Evolutionary conservation across 257 asterid species (phyloP).

Genomic region (Ilex aquifolium): DNA sequence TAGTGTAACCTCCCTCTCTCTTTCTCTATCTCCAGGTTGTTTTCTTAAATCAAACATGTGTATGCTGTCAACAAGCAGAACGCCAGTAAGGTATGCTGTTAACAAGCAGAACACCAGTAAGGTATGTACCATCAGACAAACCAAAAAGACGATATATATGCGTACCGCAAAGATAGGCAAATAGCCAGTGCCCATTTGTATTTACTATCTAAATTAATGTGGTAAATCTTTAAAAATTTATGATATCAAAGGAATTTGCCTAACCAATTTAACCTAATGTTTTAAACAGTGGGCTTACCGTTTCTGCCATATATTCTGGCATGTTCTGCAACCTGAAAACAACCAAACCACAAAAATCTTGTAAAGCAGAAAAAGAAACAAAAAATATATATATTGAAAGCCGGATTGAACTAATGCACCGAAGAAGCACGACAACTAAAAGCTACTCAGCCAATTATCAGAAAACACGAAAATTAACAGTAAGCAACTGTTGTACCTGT

Average conservation of each 20-base stretch:
- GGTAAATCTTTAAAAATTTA: conserved; percentile 2
- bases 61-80: background rate
- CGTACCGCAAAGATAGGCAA: background rate
- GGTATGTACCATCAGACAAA: background rate
- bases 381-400: background rate
- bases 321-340: conserved; percentile 72
- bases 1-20: too few relatives aligned
- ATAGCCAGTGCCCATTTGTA: too few relatives aligned
- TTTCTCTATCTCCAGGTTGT: too few relatives aligned
- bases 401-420: background rate
- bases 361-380: background rate
- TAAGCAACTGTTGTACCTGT: conserved; percentile 41
- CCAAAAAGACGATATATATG: too few relatives aligned
- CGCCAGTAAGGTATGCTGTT: background rate
- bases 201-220: background rate
- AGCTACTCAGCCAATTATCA: conserved; percentile 2
- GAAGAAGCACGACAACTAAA: background rate
- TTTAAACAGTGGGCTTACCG: conserved; percentile 33
- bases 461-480: background rate
- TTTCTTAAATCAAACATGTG: too few relatives aligned
- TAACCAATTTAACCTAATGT: background rate
- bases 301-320: conserved; percentile 75
- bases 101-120: background rate
- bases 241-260: conserved; percentile 3
- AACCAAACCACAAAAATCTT: conserved; percentile 7